phyloP scores from a whole-genome alignment of 805 yeast species.

The Priceomyces melissophilus region DNA sequence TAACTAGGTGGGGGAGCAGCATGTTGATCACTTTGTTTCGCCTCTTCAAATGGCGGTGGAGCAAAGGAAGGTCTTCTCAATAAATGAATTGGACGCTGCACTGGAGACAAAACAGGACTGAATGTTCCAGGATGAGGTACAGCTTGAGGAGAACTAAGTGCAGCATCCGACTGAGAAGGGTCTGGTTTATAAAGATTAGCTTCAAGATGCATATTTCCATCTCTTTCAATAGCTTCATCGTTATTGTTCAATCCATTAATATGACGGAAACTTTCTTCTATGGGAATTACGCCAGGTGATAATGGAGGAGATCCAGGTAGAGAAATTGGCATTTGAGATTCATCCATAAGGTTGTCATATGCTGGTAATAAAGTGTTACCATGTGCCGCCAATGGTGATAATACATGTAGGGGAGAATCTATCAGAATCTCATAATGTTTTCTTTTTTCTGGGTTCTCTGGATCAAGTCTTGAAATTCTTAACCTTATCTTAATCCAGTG shows the following conservation, averaged over 20 bases:
- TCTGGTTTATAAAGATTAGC: conserved; percentile 56
- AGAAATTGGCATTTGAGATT: conserved; percentile 21
- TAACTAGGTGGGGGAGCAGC: conserved; percentile 32
- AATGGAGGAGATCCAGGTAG: conserved; percentile 42
- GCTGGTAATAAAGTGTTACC: conserved; percentile 77
- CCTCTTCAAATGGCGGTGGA: conserved; percentile 59
- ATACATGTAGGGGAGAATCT: conserved; percentile 87
- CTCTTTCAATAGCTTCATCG: conserved; percentile 35
- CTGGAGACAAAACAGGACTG: conserved; percentile 41
- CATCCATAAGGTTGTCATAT: conserved; percentile 36
- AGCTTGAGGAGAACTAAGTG: conserved; percentile 62
- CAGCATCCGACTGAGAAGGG: conserved; percentile 31
- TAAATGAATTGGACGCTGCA: conserved; percentile 49
- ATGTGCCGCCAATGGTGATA: conserved; percentile 75
- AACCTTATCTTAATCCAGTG: conserved; percentile 95
- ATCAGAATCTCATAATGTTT: conserved; percentile 93
- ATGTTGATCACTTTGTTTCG: conserved; percentile 1
- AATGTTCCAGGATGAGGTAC: conserved; percentile 43
- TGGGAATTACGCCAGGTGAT: conserved; percentile 53
- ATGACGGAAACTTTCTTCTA: conserved; percentile 35
- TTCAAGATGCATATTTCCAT: conserved; percentile 37
- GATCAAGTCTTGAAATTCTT: conserved; percentile 67
- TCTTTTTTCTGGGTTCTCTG: conserved; percentile 52
- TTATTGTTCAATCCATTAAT: conserved; percentile 21
- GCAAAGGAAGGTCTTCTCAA: conserved; percentile 53